phyloP scores from a whole-genome alignment of 768 basidiomycete genomes.

The Clathrus columnatus region DNA sequence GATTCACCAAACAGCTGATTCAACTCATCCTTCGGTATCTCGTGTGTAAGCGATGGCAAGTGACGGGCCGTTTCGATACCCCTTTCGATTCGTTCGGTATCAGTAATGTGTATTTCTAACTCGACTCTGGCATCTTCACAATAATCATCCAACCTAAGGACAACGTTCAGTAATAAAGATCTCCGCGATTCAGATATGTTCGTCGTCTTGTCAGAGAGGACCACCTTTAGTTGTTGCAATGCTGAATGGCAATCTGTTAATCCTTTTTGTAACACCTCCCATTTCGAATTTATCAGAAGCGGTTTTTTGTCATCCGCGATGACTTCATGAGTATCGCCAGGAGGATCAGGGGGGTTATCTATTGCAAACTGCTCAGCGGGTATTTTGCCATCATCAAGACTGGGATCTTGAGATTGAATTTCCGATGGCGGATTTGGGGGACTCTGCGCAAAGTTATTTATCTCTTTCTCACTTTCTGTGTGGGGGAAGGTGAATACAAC shows the following conservation, averaged over 20 bases:
- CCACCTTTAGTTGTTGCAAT: conserved; percentile 46
- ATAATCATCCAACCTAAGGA: conserved; percentile 61
- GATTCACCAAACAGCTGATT: conserved; percentile 25
- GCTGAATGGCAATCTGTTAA: conserved; percentile 66
- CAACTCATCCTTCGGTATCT: background rate
- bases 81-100: conserved; percentile 54
- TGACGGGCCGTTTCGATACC: conserved; percentile 64
- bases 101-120: conserved; percentile 67
- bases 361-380: too few relatives aligned
- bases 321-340: too few relatives aligned
- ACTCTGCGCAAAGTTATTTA: too few relatives aligned
- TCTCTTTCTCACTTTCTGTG: too few relatives aligned
- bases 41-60: conserved; percentile 38
- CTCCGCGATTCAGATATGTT: conserved; percentile 4
- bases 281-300: background rate
- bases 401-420: too few relatives aligned
- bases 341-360: too few relatives aligned
- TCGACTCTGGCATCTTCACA: conserved; percentile 77
- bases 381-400: too few relatives aligned
- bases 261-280: conserved; percentile 37
- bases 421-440: too few relatives aligned
- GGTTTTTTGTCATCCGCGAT: too few relatives aligned
- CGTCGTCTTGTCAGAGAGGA: conserved; percentile 15
- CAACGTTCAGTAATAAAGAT: conserved; percentile 38
- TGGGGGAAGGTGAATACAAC: too few relatives aligned